These are phyloP conservation scores for Trichophaea hybrida DNA, from an alignment of 2,329 filamentous ascomycete genomes.

Conservation along the genomic window DNA sequence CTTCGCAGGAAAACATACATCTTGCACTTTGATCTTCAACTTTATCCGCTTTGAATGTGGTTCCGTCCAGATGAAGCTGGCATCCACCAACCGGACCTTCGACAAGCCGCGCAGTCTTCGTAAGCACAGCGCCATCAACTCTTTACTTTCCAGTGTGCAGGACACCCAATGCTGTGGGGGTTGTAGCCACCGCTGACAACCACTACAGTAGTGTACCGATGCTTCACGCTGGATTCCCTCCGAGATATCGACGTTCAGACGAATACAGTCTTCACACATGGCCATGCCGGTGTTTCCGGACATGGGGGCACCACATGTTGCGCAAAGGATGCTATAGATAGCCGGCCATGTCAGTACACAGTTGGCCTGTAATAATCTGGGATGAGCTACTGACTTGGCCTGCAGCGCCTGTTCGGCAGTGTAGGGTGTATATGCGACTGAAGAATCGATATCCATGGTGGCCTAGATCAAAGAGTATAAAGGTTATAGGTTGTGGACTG, in stretches of 20 bases:
- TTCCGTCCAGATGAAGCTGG: slow-evolving; percentile 95
- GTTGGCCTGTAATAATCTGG: background rate
- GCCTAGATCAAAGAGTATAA: background rate
- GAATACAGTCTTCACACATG: slow-evolving; percentile 91
- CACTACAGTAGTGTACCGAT: slow-evolving; percentile 76
- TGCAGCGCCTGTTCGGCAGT: background rate
- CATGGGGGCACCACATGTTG: slow-evolving; percentile 91
- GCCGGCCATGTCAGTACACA: background rate
- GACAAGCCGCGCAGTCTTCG: slow-evolving; percentile 72
- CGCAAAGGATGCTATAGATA: slow-evolving; percentile 67
- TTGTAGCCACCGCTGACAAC: slow-evolving; percentile 87
- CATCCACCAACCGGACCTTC: slow-evolving; percentile 89
- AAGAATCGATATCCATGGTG: background rate
- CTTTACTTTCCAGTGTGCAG: slow-evolving; percentile 72
- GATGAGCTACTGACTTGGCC: background rate
- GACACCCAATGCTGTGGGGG: slow-evolving; percentile 77
- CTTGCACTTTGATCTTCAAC: slow-evolving; percentile 87
- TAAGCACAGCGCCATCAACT: slow-evolving; percentile 81
- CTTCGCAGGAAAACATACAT: slow-evolving; percentile 14
- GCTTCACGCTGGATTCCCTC: slow-evolving; percentile 82
- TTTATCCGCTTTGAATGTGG: slow-evolving; percentile 85
- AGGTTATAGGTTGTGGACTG: background rate
- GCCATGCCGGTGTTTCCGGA: slow-evolving; percentile 74
- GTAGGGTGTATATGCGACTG: slow-evolving; percentile 1
- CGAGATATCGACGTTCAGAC: slow-evolving; percentile 85